Conservation (phyloP, 2,329 filamentous ascomycete species). For the Didymella glomerata region DNA sequence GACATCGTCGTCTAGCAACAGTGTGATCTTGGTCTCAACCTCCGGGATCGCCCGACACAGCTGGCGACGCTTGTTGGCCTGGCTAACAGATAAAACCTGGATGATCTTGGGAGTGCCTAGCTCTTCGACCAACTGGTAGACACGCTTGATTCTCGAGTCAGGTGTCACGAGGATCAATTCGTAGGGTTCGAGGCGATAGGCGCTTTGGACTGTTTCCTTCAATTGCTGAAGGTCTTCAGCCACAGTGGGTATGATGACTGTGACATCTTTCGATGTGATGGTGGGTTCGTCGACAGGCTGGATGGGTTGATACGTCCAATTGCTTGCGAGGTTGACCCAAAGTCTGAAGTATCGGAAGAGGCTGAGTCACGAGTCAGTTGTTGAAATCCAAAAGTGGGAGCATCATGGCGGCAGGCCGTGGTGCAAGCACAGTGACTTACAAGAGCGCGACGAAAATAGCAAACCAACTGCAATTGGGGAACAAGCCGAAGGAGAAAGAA, state of each 20-base stretch:
- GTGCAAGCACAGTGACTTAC: conserved; percentile 36
- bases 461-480: conserved; percentile 53
- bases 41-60: conserved; percentile 90
- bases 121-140: conserved; percentile 66
- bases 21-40: conserved; percentile 82
- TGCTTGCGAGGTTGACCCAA: conserved; percentile 78
- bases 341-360: conserved; percentile 87
- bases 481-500: conserved; percentile 48
- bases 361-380: conserved; percentile 60
- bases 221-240: conserved; percentile 87
- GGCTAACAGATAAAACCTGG: conserved; percentile 76
- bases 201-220: conserved; percentile 79
- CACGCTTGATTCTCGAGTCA: conserved; percentile 74
- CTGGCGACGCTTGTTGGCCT: conserved; percentile 95
- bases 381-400: conserved; percentile 6
- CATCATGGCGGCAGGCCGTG: conserved; percentile 17
- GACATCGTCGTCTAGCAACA: conserved; percentile 96
- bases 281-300: conserved; percentile 82
- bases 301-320: conserved; percentile 85
- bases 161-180: conserved; percentile 89
- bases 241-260: conserved; percentile 92
- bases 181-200: conserved; percentile 72
- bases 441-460: conserved; percentile 49
- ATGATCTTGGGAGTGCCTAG: conserved; percentile 65
- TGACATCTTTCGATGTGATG: conserved; percentile 83